Conservation (phyloP, 257 asterid genomes). For the Nicotiana attenuata region DNA sequence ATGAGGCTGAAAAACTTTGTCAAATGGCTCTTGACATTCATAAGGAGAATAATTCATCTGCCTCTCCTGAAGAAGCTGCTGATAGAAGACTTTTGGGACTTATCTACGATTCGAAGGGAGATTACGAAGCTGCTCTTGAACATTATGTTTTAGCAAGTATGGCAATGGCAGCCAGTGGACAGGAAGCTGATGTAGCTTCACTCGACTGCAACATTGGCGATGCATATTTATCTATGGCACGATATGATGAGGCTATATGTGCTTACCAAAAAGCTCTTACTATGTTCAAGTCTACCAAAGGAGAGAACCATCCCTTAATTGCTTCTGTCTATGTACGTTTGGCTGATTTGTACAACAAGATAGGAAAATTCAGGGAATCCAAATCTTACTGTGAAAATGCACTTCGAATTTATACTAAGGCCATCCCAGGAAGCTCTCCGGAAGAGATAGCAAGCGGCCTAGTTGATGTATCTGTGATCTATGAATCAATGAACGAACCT, state of each 20-base stretch:
- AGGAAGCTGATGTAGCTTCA: conserved; percentile 62
- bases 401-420: conserved; percentile 55
- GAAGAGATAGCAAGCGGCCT: conserved; percentile 87
- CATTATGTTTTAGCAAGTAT: conserved; percentile 85
- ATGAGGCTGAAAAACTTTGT: conserved; percentile 80
- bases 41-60: conserved; percentile 31
- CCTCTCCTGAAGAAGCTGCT: conserved; percentile 76
- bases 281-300: conserved; percentile 52
- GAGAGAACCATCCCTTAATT: conserved; percentile 65
- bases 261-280: conserved; percentile 77
- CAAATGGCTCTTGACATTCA: conserved; percentile 70
- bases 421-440: conserved; percentile 35
- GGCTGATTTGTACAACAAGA: conserved; percentile 77
- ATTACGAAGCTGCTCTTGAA: conserved; percentile 77
- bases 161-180: conserved; percentile 72
- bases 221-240: conserved; percentile 57
- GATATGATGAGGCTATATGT: conserved; percentile 73
- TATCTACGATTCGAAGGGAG: conserved; percentile 72
- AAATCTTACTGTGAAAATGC: conserved; percentile 72
- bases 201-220: conserved; percentile 85
- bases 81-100: conserved; percentile 89
- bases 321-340: conserved; percentile 77
- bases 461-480: conserved; percentile 37
- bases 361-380: conserved; percentile 68
- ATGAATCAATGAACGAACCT: conserved; percentile 37